phyloP scores from a whole-genome alignment of 2,329 filamentous ascomycete species.

The Arthrobotrys pseudoclavata region DNA sequence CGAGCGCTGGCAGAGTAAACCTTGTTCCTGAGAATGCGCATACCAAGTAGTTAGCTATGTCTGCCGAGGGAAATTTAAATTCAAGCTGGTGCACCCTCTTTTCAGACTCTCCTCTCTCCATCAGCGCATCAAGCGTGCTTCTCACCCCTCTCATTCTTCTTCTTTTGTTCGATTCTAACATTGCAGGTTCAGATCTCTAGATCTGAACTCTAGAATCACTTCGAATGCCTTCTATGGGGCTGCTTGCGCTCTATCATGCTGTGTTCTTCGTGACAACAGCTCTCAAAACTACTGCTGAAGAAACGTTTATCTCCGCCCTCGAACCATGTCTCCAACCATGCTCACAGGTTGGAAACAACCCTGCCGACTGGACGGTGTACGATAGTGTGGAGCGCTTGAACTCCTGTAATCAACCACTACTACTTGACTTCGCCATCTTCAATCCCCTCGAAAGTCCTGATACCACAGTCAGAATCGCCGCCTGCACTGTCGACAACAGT shows the following conservation, averaged over 20 bases:
- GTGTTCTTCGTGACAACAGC: neutral
- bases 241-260: slow-evolving; percentile 10
- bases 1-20: neutral
- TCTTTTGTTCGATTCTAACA: neutral
- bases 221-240: slow-evolving; percentile 4
- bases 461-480: slow-evolving; percentile 48
- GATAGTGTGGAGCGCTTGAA: slow-evolving; percentile 47
- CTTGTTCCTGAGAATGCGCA: slow-evolving; percentile 6
- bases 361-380: slow-evolving; percentile 59
- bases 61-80: neutral
- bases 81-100: neutral
- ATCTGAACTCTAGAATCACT: slow-evolving; percentile 8
- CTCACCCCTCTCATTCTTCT: neutral
- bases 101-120: neutral
- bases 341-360: slow-evolving; percentile 31
- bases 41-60: neutral
- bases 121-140: neutral
- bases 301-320: slow-evolving; percentile 33
- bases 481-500: slow-evolving; percentile 27
- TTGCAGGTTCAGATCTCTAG: slow-evolving; percentile 4
- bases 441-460: slow-evolving; percentile 50
- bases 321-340: slow-evolving; percentile 45
- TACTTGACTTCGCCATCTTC: slow-evolving; percentile 60
- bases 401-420: slow-evolving; percentile 48
- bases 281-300: neutral